phyloP scores from a whole-genome alignment of 2,329 filamentous ascomycete genomes.

The Colletotrichum sp. region DNA sequence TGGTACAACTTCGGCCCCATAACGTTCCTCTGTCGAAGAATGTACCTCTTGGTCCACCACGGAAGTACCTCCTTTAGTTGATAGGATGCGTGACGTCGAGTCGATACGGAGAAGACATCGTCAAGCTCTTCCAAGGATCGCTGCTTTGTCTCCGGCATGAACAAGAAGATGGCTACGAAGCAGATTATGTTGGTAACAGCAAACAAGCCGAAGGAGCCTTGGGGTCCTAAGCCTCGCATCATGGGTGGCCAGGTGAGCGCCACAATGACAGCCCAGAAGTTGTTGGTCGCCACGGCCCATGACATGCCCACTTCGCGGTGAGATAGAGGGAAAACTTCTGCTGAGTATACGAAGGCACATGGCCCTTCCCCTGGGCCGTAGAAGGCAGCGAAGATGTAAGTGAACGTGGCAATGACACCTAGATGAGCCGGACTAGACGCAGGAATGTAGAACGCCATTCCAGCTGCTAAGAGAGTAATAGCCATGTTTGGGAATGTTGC shows the following conservation, averaged over 20 bases:
- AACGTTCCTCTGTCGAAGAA: not conserved
- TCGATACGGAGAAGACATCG: conserved; percentile 40
- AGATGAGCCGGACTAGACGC: conserved; percentile 45
- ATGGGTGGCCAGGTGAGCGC: conserved; percentile 57
- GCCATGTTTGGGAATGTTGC: conserved; percentile 73
- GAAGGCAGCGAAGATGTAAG: conserved; percentile 71
- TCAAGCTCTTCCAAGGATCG: conserved; percentile 52
- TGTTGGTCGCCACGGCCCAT: conserved; percentile 65
- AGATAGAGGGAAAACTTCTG: conserved; percentile 68
- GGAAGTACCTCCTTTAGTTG: conserved; percentile 28
- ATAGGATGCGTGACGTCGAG: conserved; percentile 33
- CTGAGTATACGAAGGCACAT: conserved; percentile 65
- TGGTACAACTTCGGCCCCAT: not conserved
- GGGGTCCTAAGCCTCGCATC: conserved; percentile 36
- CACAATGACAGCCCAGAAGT: conserved; percentile 57
- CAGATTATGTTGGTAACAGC: conserved; percentile 50
- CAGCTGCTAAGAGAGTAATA: conserved; percentile 56
- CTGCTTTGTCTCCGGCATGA: conserved; percentile 56
- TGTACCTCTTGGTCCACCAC: conserved; percentile 7
- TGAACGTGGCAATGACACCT: conserved; percentile 62
- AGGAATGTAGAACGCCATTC: conserved; percentile 40
- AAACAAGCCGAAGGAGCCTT: conserved; percentile 48
- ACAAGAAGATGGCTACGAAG: conserved; percentile 51
- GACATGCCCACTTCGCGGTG: conserved; percentile 70
- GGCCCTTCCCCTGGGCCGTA: conserved; percentile 66